Base-by-base conservation (phyloP, 495 filamentous ascomycete species). In the Geopyxis carbonaria region DNA sequence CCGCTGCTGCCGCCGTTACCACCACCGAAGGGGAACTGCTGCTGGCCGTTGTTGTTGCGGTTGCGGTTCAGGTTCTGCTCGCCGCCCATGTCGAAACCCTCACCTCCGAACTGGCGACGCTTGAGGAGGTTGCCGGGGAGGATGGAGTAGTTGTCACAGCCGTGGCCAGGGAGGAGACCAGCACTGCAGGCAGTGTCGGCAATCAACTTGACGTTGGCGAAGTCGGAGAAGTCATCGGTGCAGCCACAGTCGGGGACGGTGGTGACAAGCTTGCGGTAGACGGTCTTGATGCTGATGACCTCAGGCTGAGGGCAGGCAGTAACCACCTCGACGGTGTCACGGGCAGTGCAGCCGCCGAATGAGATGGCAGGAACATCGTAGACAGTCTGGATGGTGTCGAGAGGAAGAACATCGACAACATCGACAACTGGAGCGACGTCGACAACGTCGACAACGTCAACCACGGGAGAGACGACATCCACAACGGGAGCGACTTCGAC, bases 121-220 rank as follows among this genome's bases (percentile, higher is more conserved):
- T n/a, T n/a, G n/a, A n/a, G n/a, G n/a, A n/a, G n/a, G n/a, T n/a
- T n/a, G n/a, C n/a, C n/a, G n/a, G n/a, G n/a, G n/a, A n/a, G n/a
- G n/a, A n/a, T n/a, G n/a, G n/a, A n/a, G n/a, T n/a, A n/a, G n/a
- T n/a, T n/a, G n/a, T n/a, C 36, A 5, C 39, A 35, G 18, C 37
- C 32, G 4, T 40, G 22, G 2, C 15, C 14, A 25, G 46, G 46
- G 7, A 48, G 28, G 10, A 48, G 46, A 2, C 43, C 46, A 11
- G 46, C 42, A 3, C 43, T 18, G 25, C 46, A 48, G 2, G 46
- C 46, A 2, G 46, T 48, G 16, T 48, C 46, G 21, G 46, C 46
- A 15, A 48, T 48, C 5, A 42, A 29, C 43, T 47, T 42, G 18
- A 48, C 46, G 22, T 51, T 51, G 46, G 46, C 40, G 33, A 50